Evolutionary conservation across 108 stramenopile genomes (phyloP), one percentile per base, ranked within the genome.

Genomic region (Pseudonitzschia delicatissima): DNA sequence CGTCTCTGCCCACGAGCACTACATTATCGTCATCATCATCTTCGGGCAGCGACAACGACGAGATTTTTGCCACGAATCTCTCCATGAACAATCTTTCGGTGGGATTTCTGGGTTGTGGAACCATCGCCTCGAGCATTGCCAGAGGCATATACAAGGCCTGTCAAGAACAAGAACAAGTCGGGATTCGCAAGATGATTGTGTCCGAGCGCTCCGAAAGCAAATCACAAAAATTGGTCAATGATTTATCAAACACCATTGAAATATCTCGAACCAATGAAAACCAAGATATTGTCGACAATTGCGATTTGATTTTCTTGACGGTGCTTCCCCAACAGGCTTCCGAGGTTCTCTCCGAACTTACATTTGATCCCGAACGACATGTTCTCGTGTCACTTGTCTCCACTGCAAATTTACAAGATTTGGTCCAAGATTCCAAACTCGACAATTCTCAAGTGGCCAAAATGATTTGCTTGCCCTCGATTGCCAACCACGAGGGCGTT

Each of bases 41-140:
- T n/a, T n/a, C n/a, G n/a, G n/a, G n/a, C n/a, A n/a, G n/a, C n/a
- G n/a, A n/a, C n/a, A n/a, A n/a, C n/a, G n/a, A n/a, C n/a, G n/a
- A n/a, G n/a, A n/a, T n/a, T n/a, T n/a, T n/a, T n/a, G n/a, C n/a
- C n/a, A n/a, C n/a, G n/a, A n/a, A n/a, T n/a, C n/a, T n/a, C n/a
- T n/a, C n/a, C n/a, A 51, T 13, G 1, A 15, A 58, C 2, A 28
- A 28, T 6, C 28, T 61, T 5, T 61, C 60, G 37, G 74, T 84
- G 18, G 92, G 92, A 17, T 90, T 93, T 66, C 35, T 90, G 31
- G 92, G 92, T n/a, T 88, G 78, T 55, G 92, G 92, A 17, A 93
- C 92, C 9, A 90, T 93, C 55, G 92, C 87, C 28, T 67, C 70
- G 15, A 72, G 84, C 48, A 93, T 93, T 47, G 92, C 85, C 23